Percentiles rank a stretch among this genome's conserved stretches.
phyloP scores from a whole-genome alignment of 2,329 filamentous ascomycete species.

The Chrysoporthe deuterocubensis region DNA sequence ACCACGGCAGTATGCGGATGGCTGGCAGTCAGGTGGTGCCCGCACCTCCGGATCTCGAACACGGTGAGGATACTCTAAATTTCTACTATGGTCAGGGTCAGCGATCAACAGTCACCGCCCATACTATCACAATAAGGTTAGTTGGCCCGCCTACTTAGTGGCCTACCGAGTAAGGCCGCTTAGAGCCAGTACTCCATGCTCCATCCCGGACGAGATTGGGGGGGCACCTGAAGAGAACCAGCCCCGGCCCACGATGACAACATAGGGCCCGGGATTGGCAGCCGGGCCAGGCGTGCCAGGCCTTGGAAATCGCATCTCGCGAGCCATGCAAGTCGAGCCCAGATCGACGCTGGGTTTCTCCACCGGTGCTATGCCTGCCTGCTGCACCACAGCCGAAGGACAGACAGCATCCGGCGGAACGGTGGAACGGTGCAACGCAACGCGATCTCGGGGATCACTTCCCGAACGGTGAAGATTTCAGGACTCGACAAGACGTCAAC shows the following conservation, averaged over 20 bases:
- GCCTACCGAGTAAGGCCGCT: too few species aligned
- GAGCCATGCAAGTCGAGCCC: background rate
- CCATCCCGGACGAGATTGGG: constrained; percentile 3
- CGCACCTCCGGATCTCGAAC: too few species aligned
- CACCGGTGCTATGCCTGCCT: background rate
- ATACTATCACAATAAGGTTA: constrained; percentile 4
- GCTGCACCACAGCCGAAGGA: background rate
- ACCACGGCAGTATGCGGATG: too few species aligned
- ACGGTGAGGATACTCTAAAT: background rate
- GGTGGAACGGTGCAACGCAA: background rate
- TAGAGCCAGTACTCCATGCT: background rate
- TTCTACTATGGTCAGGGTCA: background rate
- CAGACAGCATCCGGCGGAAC: background rate
- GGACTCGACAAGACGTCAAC: too few species aligned
- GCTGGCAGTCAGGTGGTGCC: too few species aligned
- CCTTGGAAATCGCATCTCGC: background rate
- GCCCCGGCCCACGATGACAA: constrained; percentile 12
- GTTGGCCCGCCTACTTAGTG: too few species aligned
- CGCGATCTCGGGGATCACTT: background rate
- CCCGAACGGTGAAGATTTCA: background rate
- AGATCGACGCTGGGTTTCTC: constrained; percentile 6
- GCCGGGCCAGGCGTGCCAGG: background rate
- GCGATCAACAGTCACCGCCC: background rate
- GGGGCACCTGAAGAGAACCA: background rate
- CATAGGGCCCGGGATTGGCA: constrained; percentile 11